phyloP scores from a whole-genome alignment of 148 eudicot species.

The Simmondsia chinensis region DNA sequence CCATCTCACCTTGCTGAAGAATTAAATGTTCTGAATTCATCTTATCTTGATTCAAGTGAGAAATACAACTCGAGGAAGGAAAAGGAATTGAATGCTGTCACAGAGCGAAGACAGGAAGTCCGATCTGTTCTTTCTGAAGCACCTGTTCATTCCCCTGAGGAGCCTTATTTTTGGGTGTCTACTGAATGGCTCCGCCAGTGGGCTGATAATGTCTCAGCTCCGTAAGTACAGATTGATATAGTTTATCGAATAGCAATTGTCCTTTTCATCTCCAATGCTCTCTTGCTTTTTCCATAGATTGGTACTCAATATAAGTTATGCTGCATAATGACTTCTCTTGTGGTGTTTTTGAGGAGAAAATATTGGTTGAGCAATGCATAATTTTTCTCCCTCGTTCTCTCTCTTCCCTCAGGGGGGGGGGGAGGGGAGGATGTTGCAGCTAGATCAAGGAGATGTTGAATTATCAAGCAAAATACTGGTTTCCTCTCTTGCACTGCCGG shows the following conservation, averaged over 20 bases:
- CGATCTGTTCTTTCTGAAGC: slow-evolving; percentile 79
- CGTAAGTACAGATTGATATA: slow-evolving; percentile 42
- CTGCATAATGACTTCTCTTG: no score
- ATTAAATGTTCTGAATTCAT: slow-evolving; percentile 42
- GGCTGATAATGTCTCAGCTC: slow-evolving; percentile 57
- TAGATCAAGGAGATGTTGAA: no score
- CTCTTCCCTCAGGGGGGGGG: no score
- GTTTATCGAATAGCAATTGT: no score
- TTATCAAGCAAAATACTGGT: no score
- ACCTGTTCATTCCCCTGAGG: slow-evolving; percentile 54
- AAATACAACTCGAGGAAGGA: slow-evolving; percentile 62
- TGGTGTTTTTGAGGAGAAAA: background rate
- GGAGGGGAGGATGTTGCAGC: no score
- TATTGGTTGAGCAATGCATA: no score
- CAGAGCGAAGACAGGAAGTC: slow-evolving; percentile 83
- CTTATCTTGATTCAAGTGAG: slow-evolving; percentile 47
- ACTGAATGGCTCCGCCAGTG: slow-evolving; percentile 95
- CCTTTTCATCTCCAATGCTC: background rate
- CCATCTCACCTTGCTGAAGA: slow-evolving; percentile 76
- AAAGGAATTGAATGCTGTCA: slow-evolving; percentile 40
- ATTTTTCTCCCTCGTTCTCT: no score
- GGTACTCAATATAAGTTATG: no score
- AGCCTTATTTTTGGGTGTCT: slow-evolving; percentile 78
- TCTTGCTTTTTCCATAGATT: no score
- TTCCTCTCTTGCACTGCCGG: no score